phyloP scores from a whole-genome alignment of 192 early-diverging fungal genomes.

The Backusella australiensis region DNA sequence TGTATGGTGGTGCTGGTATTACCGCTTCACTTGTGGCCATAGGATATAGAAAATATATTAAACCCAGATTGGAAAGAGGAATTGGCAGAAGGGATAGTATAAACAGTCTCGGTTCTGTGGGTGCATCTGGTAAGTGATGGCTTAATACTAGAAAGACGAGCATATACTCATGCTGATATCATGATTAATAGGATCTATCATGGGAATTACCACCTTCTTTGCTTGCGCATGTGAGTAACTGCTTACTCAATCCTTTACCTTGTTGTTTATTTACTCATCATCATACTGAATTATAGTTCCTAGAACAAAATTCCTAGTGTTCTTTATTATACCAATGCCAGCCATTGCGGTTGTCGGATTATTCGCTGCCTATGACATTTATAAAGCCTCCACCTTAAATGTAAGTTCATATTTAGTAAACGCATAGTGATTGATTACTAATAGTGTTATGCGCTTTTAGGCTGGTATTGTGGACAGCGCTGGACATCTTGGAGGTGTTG shows the following conservation, averaged over 20 bases:
- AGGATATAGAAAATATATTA: conserved; percentile 37
- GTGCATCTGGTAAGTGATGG: conserved; percentile 42
- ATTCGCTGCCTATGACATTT: conserved; percentile 49
- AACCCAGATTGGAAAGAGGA: conserved; percentile 29
- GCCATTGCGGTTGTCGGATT: conserved; percentile 45
- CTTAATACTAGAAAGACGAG: background rate
- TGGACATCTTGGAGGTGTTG: conserved; percentile 45
- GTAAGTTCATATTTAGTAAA: conserved; percentile 3
- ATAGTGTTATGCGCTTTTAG: background rate
- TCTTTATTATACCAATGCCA: conserved; percentile 53
- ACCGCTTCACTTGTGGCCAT: conserved; percentile 36
- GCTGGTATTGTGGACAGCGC: conserved; percentile 44
- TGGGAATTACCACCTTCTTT: conserved; percentile 51
- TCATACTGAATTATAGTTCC: conserved; percentile 29
- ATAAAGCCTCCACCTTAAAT: conserved; percentile 37
- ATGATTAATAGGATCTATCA: conserved; percentile 23
- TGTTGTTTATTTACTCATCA: background rate
- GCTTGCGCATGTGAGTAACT: conserved; percentile 40
- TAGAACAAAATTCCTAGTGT: conserved; percentile 42
- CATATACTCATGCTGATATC: background rate
- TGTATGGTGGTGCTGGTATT: conserved; percentile 43
- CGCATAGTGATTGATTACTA: background rate
- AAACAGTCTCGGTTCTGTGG: conserved; percentile 39
- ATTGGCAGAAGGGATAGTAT: background rate
- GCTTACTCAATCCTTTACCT: background rate